These are phyloP conservation scores for Lodderomyces theae DNA, from an alignment of 1,139 yeast species.

Conservation along the genomic window DNA sequence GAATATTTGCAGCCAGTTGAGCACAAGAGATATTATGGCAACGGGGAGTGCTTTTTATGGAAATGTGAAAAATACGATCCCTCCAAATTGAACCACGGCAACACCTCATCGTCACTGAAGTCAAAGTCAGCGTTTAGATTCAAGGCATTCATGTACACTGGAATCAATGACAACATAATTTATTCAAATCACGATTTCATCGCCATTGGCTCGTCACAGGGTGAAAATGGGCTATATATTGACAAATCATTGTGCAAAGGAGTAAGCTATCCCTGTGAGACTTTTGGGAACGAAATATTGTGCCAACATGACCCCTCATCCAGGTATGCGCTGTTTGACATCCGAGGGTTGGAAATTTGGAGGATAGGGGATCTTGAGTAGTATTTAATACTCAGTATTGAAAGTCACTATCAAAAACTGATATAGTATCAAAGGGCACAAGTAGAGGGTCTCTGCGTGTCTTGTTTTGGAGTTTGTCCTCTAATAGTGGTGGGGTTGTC, in stretches of 20 bases:
- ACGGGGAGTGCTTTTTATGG: slow-evolving; percentile 96
- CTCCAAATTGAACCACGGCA: slow-evolving; percentile 15
- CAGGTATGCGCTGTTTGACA: slow-evolving; percentile 55
- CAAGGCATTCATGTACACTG: slow-evolving; percentile 86
- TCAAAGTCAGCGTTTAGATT: slow-evolving; percentile 36
- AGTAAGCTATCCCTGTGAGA: slow-evolving; percentile 71
- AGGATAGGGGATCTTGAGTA: slow-evolving; percentile 45
- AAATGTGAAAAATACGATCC: slow-evolving; percentile 46
- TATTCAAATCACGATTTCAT: slow-evolving; percentile 77
- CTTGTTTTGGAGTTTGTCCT: no score
- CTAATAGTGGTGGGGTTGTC: background rate
- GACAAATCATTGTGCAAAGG: slow-evolving; percentile 75
- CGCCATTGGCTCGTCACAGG: slow-evolving; percentile 86
- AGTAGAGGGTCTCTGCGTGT: no score
- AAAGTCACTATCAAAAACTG: background rate
- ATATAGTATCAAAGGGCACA: no score
- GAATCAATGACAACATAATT: slow-evolving; percentile 79
- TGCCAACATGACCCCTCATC: slow-evolving; percentile 34
- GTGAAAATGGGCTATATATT: slow-evolving; percentile 90
- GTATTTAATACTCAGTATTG: background rate
- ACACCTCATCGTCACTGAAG: background rate
- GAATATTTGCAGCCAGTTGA: slow-evolving; percentile 72
- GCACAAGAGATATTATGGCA: slow-evolving; percentile 77
- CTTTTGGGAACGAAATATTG: slow-evolving; percentile 87
- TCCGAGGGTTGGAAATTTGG: slow-evolving; percentile 86